Evolutionary conservation across 495 filamentous ascomycete genomes (phyloP), one percentile per base, ranked within the genome.

Genomic region (Terfezia claveryi): DNA sequence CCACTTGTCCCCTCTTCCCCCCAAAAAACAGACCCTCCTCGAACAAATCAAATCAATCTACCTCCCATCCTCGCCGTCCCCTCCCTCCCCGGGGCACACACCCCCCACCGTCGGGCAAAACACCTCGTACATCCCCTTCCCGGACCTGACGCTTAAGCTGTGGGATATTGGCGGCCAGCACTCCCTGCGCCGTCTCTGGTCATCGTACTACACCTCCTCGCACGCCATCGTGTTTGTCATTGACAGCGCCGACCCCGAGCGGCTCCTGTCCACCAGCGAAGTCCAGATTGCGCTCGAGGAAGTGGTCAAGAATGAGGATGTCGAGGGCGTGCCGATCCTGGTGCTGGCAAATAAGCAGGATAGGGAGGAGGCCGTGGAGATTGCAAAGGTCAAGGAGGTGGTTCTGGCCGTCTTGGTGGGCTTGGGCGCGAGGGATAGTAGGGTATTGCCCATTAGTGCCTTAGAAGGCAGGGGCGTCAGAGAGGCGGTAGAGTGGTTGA

Each of bases 71-170:
- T 73, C 61, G 73, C 77, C 55, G 67, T 76, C 54, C 68, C 66
- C n/a, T n/a, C n/a, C 75, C 8, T 76, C 79, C 75, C 70, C 68
- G 53, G 68, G 73, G 54, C 79, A 79, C 58, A 98, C 91, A 49
- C 92, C 95, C 37, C 91, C 91, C 14, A 98, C 91, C 14, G 91
- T 98, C 64, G 91, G 91, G 55, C 91, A 98, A 65, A 98, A 95
- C 69, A 89, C 96, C 59, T 79, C 85, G 38, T 87, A 86, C 49
- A 84, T 98, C 66, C 75, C 79, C 1, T 73, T 95, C 10, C 80
- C 82, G 1, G 84, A 92, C 62, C 84, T 94, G 79, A 94, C 95
- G 72, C 75, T 98, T 62, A 94, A 94, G 74, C 82, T 98, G 65
- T 98, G 91, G 91, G 91, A 98, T 68, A 84, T 98, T 3, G 91